These are phyloP conservation scores for Chaetomidium leptoderma DNA, from an alignment of 495 filamentous ascomycete species.

Conservation along the genomic window DNA sequence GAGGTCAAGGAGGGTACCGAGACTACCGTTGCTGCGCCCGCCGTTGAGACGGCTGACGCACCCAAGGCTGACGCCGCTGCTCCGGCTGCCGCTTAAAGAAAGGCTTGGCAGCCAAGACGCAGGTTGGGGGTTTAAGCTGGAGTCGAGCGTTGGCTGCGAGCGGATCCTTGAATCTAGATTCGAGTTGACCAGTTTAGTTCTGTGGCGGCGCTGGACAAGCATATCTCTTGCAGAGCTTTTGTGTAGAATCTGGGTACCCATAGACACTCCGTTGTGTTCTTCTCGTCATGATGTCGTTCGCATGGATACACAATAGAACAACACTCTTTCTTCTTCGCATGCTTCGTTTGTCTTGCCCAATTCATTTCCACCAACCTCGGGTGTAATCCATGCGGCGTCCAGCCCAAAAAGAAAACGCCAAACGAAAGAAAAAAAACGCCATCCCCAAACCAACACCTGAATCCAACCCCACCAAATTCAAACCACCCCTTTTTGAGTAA, in stretches of 20 bases:
- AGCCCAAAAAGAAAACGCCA: neutral
- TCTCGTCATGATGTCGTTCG: constrained; percentile 10
- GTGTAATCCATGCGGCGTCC: neutral
- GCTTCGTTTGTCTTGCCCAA: neutral
- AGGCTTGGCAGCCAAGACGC: neutral
- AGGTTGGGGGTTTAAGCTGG: neutral
- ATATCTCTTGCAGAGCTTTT: neutral
- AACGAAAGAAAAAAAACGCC: neutral
- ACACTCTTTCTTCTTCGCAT: constrained; percentile 16
- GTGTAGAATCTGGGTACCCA: neutral
- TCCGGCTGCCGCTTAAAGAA: constrained; percentile 30
- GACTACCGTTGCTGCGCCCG: constrained; percentile 14
- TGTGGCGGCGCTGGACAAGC: neutral
- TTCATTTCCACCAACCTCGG: neutral
- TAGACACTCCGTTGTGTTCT: constrained; percentile 1
- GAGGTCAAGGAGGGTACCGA: constrained; percentile 24
- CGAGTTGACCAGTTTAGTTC: neutral
- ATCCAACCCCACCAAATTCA: neutral
- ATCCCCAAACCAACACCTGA: neutral
- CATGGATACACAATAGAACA: constrained; percentile 21
- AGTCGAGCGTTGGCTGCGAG: neutral
- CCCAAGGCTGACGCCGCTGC: constrained; percentile 29
- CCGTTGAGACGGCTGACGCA: constrained; percentile 10
- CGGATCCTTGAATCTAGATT: neutral
- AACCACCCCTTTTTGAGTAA: neutral